Evolutionary conservation across 805 yeast genomes (phyloP).

Genomic region (Candida coquimbonensis): DNA sequence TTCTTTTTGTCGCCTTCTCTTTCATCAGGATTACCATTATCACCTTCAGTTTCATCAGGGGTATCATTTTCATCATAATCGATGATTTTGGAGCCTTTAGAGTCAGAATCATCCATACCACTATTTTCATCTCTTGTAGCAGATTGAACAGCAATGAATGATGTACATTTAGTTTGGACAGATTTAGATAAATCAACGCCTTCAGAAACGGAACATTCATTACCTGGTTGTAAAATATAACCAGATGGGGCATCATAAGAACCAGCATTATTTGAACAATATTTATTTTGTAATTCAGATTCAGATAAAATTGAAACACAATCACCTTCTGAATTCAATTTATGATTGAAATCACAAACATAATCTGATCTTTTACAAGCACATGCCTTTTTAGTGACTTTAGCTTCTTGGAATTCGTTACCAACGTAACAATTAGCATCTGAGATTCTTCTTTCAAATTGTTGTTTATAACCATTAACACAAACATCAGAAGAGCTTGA

Average conservation of each 20-base stretch:
- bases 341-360: constrained; percentile 59
- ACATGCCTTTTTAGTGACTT: constrained; percentile 47
- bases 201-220: constrained; percentile 30
- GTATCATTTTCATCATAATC: constrained; percentile 22
- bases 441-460: constrained; percentile 55
- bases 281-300: constrained; percentile 19
- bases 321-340: constrained; percentile 27
- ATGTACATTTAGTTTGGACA: constrained; percentile 15
- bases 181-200: constrained; percentile 17
- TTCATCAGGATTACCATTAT: constrained; percentile 23
- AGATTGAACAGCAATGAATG: constrained; percentile 11
- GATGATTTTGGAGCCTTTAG: constrained; percentile 14
- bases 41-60: constrained; percentile 24
- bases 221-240: constrained; percentile 37
- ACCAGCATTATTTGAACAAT: constrained; percentile 24
- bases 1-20: constrained; percentile 29
- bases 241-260: constrained; percentile 26
- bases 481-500: constrained; percentile 35
- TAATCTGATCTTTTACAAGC: constrained; percentile 58
- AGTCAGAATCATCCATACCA: constrained; percentile 6
- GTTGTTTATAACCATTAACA: constrained; percentile 62
- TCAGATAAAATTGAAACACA: constrained; percentile 35
- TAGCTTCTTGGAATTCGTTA: constrained; percentile 29
- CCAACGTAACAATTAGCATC: constrained; percentile 51
- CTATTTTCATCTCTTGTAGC: constrained; percentile 1